Percentiles rank a stretch among this genome's conserved stretches.
phyloP scores from a whole-genome alignment of 2,329 filamentous ascomycete species.

The Coniochaeta pulveracea region DNA sequence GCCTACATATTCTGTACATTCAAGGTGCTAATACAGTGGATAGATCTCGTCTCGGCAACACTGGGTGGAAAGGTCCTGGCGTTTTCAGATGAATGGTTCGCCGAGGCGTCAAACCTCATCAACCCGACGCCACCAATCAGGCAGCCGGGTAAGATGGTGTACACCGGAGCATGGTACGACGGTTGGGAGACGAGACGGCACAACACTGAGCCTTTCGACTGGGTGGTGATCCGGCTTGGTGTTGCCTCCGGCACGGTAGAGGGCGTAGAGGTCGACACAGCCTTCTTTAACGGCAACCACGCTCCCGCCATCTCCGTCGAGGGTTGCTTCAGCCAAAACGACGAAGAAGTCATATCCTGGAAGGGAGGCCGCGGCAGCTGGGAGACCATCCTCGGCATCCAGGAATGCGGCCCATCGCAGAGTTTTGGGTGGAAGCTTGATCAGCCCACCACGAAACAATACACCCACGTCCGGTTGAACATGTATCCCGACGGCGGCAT shows the following conservation, averaged over 20 bases:
- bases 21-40: too few species aligned
- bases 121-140: constrained; percentile 52
- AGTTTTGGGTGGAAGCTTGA: constrained; percentile 63
- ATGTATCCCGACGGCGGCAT: constrained; percentile 85
- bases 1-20: too few species aligned
- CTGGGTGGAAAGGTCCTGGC: constrained; percentile 53
- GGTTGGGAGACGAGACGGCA: constrained; percentile 60
- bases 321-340: constrained; percentile 56
- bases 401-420: constrained; percentile 64
- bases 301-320: constrained; percentile 70
- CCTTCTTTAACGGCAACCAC: constrained; percentile 74
- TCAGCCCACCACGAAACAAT: constrained; percentile 48
- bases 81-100: constrained; percentile 60
- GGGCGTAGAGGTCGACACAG: constrained; percentile 70
- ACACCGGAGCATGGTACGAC: constrained; percentile 59
- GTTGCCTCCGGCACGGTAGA: constrained; percentile 61
- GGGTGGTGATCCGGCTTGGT: constrained; percentile 54
- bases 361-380: constrained; percentile 48
- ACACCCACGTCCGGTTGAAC: constrained; percentile 69
- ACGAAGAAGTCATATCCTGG: constrained; percentile 54
- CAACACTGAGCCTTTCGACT: constrained; percentile 54
- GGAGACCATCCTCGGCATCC: constrained; percentile 58
- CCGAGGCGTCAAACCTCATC: constrained; percentile 51
- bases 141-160: constrained; percentile 57
- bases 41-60: constrained; percentile 49